phyloP scores from a whole-genome alignment of 2,329 filamentous ascomycete species.

The Fusarium secorum region DNA sequence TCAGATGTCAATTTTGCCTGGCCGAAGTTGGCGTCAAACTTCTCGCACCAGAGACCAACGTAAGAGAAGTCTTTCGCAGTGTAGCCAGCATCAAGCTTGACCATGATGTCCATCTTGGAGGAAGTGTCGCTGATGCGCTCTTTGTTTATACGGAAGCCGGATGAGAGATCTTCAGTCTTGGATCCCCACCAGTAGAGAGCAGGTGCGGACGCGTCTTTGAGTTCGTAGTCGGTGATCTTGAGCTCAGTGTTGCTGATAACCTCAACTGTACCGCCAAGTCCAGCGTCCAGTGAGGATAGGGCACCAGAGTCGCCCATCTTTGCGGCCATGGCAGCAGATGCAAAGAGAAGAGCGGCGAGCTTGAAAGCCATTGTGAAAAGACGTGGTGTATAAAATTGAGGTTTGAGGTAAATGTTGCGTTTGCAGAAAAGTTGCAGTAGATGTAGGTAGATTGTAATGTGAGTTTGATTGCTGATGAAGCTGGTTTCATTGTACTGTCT shows the following conservation, averaged over 20 bases:
- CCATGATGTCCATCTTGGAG: background rate
- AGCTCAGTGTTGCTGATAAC: background rate
- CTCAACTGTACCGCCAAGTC: background rate
- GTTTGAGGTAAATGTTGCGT: background rate
- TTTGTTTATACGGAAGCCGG: background rate
- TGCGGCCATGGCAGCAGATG: background rate
- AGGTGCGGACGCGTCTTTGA: background rate
- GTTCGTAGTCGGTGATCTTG: background rate
- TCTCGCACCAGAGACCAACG: background rate
- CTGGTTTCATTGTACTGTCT: no score
- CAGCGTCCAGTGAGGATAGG: background rate
- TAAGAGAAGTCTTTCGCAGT: background rate
- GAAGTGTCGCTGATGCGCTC: background rate
- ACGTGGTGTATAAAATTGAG: background rate
- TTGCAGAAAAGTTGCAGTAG: background rate
- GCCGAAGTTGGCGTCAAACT: background rate
- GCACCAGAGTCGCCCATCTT: background rate
- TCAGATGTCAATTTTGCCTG: background rate
- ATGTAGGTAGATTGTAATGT: background rate
- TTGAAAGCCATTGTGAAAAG: background rate
- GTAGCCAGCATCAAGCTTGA: background rate
- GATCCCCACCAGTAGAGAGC: conserved; percentile 6
- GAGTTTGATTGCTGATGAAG: background rate
- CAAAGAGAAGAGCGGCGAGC: background rate
- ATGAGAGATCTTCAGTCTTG: background rate